Evolutionary conservation across 768 basidiomycete species (phyloP).

Genomic region (Hygrophorus pudorinus): DNA sequence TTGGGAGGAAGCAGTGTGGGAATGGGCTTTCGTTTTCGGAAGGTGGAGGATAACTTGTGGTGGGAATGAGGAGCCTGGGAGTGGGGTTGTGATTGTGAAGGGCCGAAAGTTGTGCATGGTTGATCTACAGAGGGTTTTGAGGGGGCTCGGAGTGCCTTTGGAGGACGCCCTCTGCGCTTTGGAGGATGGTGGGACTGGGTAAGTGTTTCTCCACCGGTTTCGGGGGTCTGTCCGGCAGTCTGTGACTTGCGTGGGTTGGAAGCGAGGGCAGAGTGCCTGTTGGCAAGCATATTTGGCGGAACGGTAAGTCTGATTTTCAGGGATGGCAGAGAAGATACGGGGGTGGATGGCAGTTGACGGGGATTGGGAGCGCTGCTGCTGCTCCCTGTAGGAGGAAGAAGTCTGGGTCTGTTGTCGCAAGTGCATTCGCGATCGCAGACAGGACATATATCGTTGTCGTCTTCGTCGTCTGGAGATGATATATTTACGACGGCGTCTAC

Average conservation of each 20-base stretch:
- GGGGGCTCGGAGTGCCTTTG: constrained; percentile 33
- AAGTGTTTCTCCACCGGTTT: not conserved
- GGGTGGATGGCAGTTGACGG: constrained; percentile 23
- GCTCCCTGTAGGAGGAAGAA: constrained; percentile 22
- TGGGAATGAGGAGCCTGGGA: constrained; percentile 7
- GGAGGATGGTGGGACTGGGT: constrained; percentile 14
- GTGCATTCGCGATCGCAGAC: constrained; percentile 89
- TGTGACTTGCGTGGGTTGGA: constrained; percentile 19
- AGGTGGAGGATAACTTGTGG: constrained; percentile 10
- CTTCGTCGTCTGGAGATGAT: constrained; percentile 44
- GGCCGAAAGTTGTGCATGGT: constrained; percentile 10
- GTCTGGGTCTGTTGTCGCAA: constrained; percentile 43
- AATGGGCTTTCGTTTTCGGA: constrained; percentile 14
- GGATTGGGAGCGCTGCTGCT: constrained; percentile 28
- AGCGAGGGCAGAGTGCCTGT: constrained; percentile 17
- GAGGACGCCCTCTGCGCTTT: constrained; percentile 49
- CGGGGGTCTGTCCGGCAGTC: constrained; percentile 12
- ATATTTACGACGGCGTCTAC: constrained; percentile 35
- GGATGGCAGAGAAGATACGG: constrained; percentile 22
- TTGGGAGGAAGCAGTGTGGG: constrained; percentile 13
- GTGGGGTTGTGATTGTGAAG: constrained; percentile 9
- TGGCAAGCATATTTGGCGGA: constrained; percentile 45
- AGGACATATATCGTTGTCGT: constrained; percentile 81
- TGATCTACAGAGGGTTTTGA: constrained; percentile 20
- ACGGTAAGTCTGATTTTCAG: constrained; percentile 71